Evolutionary conservation across 345 rosid species (phyloP), one percentile per base, ranked within the genome.

Genomic region (Hypericum androsaemum): DNA sequence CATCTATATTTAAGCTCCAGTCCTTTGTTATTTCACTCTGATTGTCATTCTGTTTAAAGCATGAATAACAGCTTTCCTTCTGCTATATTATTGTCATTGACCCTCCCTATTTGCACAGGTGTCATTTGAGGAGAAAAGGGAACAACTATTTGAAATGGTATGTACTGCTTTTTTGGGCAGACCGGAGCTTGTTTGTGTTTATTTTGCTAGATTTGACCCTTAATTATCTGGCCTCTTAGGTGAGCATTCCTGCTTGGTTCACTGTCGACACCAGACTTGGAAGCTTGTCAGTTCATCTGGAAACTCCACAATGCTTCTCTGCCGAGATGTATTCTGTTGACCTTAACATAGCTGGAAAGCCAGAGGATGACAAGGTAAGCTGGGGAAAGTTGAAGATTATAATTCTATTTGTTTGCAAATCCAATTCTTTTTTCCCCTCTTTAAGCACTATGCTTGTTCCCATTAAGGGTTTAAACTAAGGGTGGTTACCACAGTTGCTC

Each of bases 301-400:
- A 94, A 57, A 83, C 92, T 8, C 97, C 99, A 22, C 99, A 94
- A 60, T 94, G 99, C 83, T 94, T 94, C 72, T 76, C 95, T 7
- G 99, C 99, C 0, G 97, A 88, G 77, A 86, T 94, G 99, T 94
- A 94, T 77, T 82, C 97, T 22, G 87, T 80, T 47, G 99, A 94
- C 70, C 92, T 94, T 58, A 83, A 73, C 74, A 88, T 88, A 54
- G 65, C 80, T 50, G 99, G 96, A 64, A 77, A 88, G 62, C 84
- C 99, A 43, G 99, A 94, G 72, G 97, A 88, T 72, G 99, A 94
- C 61, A 94, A 88, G 95, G 99, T 94, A 63, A 60, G 63, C 46
- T 37, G 12, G 39, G 55, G 2, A 15, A 13, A 7, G 5, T 58
- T 22, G 32, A 6, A 16, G 17, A 6, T 14, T 43, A n/a, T 37